phyloP scores from a whole-genome alignment of 2,329 filamentous ascomycete species.

The Dothistroma pini region DNA sequence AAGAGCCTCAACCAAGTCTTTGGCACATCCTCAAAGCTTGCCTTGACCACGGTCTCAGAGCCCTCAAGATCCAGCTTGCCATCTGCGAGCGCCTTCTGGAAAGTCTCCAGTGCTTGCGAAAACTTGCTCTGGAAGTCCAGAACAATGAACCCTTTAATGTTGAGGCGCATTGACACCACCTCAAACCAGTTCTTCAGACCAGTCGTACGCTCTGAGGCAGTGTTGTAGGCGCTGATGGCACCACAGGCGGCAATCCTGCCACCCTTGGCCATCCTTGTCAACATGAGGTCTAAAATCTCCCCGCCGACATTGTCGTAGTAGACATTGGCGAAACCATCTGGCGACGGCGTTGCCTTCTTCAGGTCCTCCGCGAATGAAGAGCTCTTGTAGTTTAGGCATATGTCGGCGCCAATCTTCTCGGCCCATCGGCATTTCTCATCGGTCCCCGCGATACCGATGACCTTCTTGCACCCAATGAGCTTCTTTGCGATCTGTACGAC shows the following conservation, averaged over 20 bases:
- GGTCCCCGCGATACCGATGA: slow-evolving; percentile 53
- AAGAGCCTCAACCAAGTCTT: slow-evolving; percentile 50
- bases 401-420: slow-evolving; percentile 50
- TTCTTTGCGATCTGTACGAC: slow-evolving; percentile 54
- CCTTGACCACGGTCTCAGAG: slow-evolving; percentile 46
- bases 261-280: slow-evolving; percentile 59
- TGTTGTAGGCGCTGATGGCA: slow-evolving; percentile 66
- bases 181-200: slow-evolving; percentile 39
- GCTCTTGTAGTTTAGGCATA: slow-evolving; percentile 53
- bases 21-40: slow-evolving; percentile 48
- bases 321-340: slow-evolving; percentile 52
- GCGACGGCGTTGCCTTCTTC: slow-evolving; percentile 40
- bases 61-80: slow-evolving; percentile 47
- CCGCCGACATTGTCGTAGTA: slow-evolving; percentile 74
- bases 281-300: slow-evolving; percentile 64
- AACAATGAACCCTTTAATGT: slow-evolving; percentile 36
- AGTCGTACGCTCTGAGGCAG: slow-evolving; percentile 38
- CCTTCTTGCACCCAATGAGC: slow-evolving; percentile 33
- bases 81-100: slow-evolving; percentile 37
- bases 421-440: slow-evolving; percentile 53
- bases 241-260: slow-evolving; percentile 68
- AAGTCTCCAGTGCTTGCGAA: slow-evolving; percentile 23
- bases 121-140: slow-evolving; percentile 30
- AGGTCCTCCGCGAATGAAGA: slow-evolving; percentile 47
- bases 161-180: slow-evolving; percentile 33